Evolutionary conservation across 176 grass and related monocot genomes (phyloP).

Genomic region (Cocos nucifera): DNA sequence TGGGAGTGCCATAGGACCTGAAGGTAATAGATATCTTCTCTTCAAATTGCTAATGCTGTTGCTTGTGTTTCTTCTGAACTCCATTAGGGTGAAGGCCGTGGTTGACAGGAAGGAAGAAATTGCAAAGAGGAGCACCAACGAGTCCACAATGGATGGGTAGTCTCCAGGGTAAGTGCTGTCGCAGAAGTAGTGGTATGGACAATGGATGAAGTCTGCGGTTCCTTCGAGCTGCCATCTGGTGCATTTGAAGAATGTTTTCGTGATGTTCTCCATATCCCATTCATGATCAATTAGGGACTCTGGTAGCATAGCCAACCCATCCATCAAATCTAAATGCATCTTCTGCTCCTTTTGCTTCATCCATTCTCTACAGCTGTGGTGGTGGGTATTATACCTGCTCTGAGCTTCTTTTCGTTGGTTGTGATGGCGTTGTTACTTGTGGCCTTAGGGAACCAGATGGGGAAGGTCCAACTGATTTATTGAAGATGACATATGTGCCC

Average conservation of each 20-base stretch:
- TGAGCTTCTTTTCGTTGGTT: conserved; percentile 35
- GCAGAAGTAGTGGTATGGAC: conserved; percentile 98
- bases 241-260: conserved; percentile 77
- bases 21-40: conserved; percentile 75
- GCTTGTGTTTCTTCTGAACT: conserved; percentile 21
- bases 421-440: conserved; percentile 72
- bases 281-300: background rate
- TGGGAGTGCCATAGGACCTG: conserved; percentile 70
- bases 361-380: conserved; percentile 11
- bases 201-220: conserved; percentile 77
- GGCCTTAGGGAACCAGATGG: conserved; percentile 39
- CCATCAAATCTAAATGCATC: background rate
- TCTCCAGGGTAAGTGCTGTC: conserved; percentile 78
- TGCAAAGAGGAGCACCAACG: conserved; percentile 50
- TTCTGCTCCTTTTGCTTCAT: background rate
- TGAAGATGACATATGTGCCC: conserved; percentile 28
- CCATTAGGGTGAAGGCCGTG: conserved; percentile 55
- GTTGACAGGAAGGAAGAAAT: conserved; percentile 57
- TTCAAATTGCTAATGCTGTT: conserved; percentile 28
- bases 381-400: conserved; percentile 16
- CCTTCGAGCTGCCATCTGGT: conserved; percentile 96
- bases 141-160: conserved; percentile 48
- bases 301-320: too few relatives aligned
- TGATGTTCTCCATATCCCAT: conserved; percentile 17
- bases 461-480: conserved; percentile 58